Evolutionary conservation across 176 grass and related monocot genomes (phyloP).

Genomic region (Miscanthus lutarioriparius): DNA sequence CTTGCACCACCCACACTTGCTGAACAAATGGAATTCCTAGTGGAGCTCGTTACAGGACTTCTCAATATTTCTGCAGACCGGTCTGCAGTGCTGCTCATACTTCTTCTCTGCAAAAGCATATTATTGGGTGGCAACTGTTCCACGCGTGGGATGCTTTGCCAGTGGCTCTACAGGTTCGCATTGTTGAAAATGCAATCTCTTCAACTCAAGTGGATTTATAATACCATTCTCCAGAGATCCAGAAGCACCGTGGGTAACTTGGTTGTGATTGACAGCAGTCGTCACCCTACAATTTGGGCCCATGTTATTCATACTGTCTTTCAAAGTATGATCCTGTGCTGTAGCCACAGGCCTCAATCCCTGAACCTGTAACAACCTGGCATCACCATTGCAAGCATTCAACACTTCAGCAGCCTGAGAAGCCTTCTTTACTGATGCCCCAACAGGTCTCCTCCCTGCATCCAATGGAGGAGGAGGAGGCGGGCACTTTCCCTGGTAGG

Average conservation of each 20-base stretch:
- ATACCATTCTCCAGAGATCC: conserved; percentile 48
- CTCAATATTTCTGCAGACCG: conserved; percentile 30
- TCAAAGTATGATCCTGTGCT: conserved; percentile 40
- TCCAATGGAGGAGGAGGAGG: conserved; percentile 49
- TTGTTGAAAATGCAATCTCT: conserved; percentile 50
- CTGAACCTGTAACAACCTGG: conserved; percentile 32
- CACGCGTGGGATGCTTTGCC: conserved; percentile 49
- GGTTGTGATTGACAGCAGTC: conserved; percentile 34
- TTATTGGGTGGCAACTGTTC: conserved; percentile 36
- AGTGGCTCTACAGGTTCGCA: conserved; percentile 38
- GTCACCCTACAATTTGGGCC: conserved; percentile 40
- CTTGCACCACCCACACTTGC: conserved; percentile 58
- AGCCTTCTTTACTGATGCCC: conserved; percentile 36
- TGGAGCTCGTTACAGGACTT: conserved; percentile 63
- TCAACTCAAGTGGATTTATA: conserved; percentile 45
- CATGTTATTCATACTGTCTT: conserved; percentile 40
- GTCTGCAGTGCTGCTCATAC: conserved; percentile 28
- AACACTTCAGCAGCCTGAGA: conserved; percentile 34
- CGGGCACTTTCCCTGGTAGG: conserved; percentile 49
- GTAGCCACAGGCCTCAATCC: conserved; percentile 30
- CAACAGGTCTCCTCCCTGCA: conserved; percentile 33
- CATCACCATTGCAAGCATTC: conserved; percentile 58
- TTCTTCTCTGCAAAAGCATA: conserved; percentile 22
- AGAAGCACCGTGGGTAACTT: conserved; percentile 25
- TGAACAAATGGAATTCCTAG: conserved; percentile 69